phyloP scores from a whole-genome alignment of 306 rosid species.

The Medicago arabica region DNA sequence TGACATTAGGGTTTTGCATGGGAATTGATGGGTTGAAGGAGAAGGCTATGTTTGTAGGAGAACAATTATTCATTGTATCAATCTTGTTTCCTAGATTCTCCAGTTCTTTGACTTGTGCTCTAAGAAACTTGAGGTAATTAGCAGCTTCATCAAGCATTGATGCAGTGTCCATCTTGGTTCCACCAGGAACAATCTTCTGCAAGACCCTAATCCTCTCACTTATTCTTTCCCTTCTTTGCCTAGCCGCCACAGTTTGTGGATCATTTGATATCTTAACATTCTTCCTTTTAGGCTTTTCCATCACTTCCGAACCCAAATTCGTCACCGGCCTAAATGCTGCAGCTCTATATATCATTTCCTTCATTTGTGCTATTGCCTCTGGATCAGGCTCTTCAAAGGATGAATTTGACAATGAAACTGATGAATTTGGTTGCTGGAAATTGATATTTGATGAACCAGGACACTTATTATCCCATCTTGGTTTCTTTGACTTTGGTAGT shows the following conservation, averaged over 20 bases:
- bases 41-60: slow-evolving; percentile 79
- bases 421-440: slow-evolving; percentile 78
- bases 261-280: slow-evolving; percentile 88
- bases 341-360: slow-evolving; percentile 92
- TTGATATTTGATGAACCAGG: slow-evolving; percentile 80
- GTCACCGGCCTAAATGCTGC: slow-evolving; percentile 95
- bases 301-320: slow-evolving; percentile 73
- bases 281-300: slow-evolving; percentile 89
- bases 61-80: slow-evolving; percentile 63
- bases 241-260: slow-evolving; percentile 98
- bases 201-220: slow-evolving; percentile 90
- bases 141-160: slow-evolving; percentile 99
- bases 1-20: slow-evolving; percentile 65
- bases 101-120: slow-evolving; percentile 81
- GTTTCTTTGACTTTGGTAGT: slow-evolving; percentile 61
- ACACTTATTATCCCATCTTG: slow-evolving; percentile 67
- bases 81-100: slow-evolving; percentile 77
- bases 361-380: slow-evolving; percentile 95
- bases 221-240: slow-evolving; percentile 91
- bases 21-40: slow-evolving; percentile 94
- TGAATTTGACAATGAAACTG: slow-evolving; percentile 48
- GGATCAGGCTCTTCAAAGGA: slow-evolving; percentile 82
- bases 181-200: slow-evolving; percentile 97
- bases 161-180: slow-evolving; percentile 98
- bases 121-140: slow-evolving; percentile 88